Percentiles rank a stretch among this genome's conserved stretches.
phyloP scores from a whole-genome alignment of 352 stramenopile genomes.

The Phytophthora chlamydospora region DNA sequence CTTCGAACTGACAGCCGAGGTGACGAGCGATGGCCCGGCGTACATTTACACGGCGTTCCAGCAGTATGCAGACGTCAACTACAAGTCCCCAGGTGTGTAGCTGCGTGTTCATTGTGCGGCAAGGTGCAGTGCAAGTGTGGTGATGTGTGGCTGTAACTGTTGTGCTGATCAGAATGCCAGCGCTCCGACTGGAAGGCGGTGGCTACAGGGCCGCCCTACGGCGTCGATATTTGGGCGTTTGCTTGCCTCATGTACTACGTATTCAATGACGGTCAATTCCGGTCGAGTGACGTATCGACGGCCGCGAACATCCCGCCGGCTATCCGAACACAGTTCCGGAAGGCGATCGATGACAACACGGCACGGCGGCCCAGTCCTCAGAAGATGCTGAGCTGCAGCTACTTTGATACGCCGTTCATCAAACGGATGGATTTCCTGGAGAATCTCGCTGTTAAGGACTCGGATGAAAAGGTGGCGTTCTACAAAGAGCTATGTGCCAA shows the following conservation, averaged over 20 bases:
- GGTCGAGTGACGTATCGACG: slow-evolving; percentile 55
- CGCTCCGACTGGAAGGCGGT: slow-evolving; percentile 79
- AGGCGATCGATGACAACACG: slow-evolving; percentile 79
- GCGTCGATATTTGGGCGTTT: slow-evolving; percentile 80
- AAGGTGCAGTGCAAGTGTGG: not conserved
- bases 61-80: slow-evolving; percentile 85
- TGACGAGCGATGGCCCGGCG: slow-evolving; percentile 82
- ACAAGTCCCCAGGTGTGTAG: slow-evolving; percentile 77
- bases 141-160: slow-evolving; percentile 21
- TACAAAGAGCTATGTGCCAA: slow-evolving; percentile 93
- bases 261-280: slow-evolving; percentile 76
- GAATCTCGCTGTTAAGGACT: slow-evolving; percentile 93
- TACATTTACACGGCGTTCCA: slow-evolving; percentile 82
- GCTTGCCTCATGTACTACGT: slow-evolving; percentile 80
- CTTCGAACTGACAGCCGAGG: slow-evolving; percentile 91
- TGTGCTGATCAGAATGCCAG: slow-evolving; percentile 64
- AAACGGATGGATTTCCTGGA: slow-evolving; percentile 94
- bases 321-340: slow-evolving; percentile 74
- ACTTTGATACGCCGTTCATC: slow-evolving; percentile 94
- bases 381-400: slow-evolving; percentile 89
- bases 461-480: slow-evolving; percentile 94
- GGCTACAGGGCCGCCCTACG: slow-evolving; percentile 53
- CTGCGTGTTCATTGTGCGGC: slow-evolving; percentile 4
- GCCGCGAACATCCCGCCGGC: slow-evolving; percentile 73
- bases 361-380: slow-evolving; percentile 76